Conservation (phyloP, 805 yeast genomes). For the Kregervanrija fluxuum region DNA sequence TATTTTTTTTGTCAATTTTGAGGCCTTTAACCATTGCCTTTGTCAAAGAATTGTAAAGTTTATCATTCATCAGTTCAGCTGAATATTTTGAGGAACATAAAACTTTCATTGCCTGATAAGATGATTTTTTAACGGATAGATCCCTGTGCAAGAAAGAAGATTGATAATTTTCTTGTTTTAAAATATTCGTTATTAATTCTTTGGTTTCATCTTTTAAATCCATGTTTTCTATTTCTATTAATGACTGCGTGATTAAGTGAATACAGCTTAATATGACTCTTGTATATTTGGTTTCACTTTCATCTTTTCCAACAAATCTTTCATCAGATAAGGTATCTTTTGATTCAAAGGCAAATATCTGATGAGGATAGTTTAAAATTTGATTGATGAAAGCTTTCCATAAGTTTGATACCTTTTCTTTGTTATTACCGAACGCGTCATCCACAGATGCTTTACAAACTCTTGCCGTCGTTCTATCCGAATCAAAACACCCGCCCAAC, state of each 20-base stretch:
- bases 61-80: constrained; percentile 17
- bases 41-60: constrained; percentile 32
- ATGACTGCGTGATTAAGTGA: constrained; percentile 32
- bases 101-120: constrained; percentile 31
- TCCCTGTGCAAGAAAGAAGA: constrained; percentile 32
- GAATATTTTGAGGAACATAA: constrained; percentile 16
- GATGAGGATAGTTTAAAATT: constrained; percentile 47
- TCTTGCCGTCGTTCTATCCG: constrained; percentile 53
- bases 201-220: constrained; percentile 15
- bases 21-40: constrained; percentile 39
- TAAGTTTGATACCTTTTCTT: constrained; percentile 45
- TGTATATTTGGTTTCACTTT: constrained; percentile 54
- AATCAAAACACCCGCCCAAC: constrained; percentile 65
- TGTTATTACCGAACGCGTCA: constrained; percentile 49
- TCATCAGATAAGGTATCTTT: constrained; percentile 67
- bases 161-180: constrained; percentile 39
- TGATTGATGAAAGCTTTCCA: constrained; percentile 55
- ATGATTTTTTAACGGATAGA: constrained; percentile 34
- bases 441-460: constrained; percentile 41
- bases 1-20: constrained; percentile 25
- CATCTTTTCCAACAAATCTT: constrained; percentile 59
- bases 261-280: constrained; percentile 48
- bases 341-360: constrained; percentile 49
- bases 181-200: constrained; percentile 25
- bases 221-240: constrained; percentile 6